Conservation (phyloP, 345 rosid genomes). For the Populus euphratica region DNA sequence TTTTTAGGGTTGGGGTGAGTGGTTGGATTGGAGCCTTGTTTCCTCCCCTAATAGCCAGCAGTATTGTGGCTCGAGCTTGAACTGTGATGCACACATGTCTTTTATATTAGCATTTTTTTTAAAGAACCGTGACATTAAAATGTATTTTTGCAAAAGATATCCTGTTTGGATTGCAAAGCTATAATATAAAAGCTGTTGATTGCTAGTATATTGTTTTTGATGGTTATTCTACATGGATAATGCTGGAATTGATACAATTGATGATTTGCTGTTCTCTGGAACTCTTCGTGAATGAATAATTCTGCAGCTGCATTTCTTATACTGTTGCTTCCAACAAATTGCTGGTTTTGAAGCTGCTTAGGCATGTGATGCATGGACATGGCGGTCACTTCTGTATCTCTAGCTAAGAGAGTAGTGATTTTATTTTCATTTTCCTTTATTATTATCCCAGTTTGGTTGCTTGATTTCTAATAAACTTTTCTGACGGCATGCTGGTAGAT, state of each 20-base stretch:
- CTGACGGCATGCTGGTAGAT: too few species aligned
- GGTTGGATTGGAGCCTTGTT: background rate
- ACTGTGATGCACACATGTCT: too few species aligned
- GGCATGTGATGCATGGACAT: background rate
- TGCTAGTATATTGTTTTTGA: background rate
- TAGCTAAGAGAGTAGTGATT: background rate
- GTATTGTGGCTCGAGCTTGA: conserved; percentile 5
- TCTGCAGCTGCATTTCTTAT: background rate
- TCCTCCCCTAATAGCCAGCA: background rate
- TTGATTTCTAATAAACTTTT: background rate
- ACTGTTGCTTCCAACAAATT: background rate
- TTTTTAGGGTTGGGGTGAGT: background rate
- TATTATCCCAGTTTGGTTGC: background rate
- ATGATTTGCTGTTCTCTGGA: background rate
- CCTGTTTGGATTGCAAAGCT: too few species aligned
- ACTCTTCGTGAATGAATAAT: background rate
- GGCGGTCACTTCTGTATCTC: background rate
- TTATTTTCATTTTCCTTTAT: background rate
- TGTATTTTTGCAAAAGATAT: too few species aligned
- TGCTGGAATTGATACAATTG: background rate
- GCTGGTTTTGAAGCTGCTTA: too few species aligned
- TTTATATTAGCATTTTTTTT: too few species aligned
- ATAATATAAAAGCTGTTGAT: background rate
- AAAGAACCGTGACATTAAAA: too few species aligned
- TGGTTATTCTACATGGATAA: background rate